Base-by-base conservation (phyloP, 2,329 filamentous ascomycete species). In the Fusarium secorum region DNA sequence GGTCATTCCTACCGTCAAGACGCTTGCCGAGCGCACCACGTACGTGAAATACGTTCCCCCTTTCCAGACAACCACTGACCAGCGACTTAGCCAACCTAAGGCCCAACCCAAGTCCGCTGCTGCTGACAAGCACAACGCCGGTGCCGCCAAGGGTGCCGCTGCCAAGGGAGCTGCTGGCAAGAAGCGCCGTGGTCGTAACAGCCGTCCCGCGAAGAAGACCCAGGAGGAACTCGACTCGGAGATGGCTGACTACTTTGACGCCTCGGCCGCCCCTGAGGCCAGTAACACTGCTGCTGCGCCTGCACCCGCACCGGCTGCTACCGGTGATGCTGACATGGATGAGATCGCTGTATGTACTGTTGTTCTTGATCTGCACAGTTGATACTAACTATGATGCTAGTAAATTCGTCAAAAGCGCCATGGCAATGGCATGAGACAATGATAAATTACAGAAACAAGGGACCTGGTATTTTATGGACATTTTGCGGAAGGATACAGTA, bases 211-310 rank as follows among this genome's bases (percentile, higher is more conserved):
- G 77, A 86, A 97, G 85, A 98, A 98, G 92, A 97, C 94, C 0
- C 90, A 92, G 3, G 95, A 97, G 80, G 95, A 99, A 84, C 90
- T 99, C 30, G 96, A 99, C 80, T 94, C 93, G 8, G 96, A 99
- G 81, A 99, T 99, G 96, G 91, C 90, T 24, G 96, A 98, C 81
- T 99, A 99, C 85, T 98, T 97, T 79, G 89, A 86, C 42, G 80
- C 82, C 65, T 75, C 77, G 36, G 79, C 83, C 71, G 84, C 80
- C 56, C 84, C 84, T 72, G 84, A 81, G 57, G 64, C 42, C 18
- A 83, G 79, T 65, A 83, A 83, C 68, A 82, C 83, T 42, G 80
- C 83, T 55, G 85, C 84, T 68, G 84, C 86, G 64, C 75, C 83
- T 58, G 79, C 83, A 33, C 84, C 84, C 66, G 84, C 86, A 63